Base-by-base conservation (phyloP, 176 grass and related monocot genomes). In the Aegilops speltoides region DNA sequence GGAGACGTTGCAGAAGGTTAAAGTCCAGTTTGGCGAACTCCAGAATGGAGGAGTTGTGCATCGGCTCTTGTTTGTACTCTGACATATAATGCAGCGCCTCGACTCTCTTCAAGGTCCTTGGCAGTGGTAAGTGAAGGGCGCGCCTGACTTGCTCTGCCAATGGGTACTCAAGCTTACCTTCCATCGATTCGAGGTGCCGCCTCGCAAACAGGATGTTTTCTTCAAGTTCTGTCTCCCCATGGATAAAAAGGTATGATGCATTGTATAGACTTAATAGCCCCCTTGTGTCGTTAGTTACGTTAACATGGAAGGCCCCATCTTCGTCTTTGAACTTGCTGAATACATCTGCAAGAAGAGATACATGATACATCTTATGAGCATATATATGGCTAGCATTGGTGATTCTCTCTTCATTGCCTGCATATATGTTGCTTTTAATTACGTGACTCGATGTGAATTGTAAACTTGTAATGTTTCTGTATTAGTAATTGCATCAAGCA, bases 261-360 rank as follows among this genome's bases (percentile, higher is more conserved):
- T 87, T 87, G 68, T 87, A 87, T 41, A 88, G 28, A 52, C 87
- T 84, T 25, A 88, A 38, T 15, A 88, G 73, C 4, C 87, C 87
- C 38, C 87, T 70, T 66, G 78, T 59, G 2, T 87, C 85, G 28
- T 87, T 73, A 29, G 68, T n/a, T 65, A 75, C 4, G 10, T 29
- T 33, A 22, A 26, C 40, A 38, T 38, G 3, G 33, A 82, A 82
- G 41, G 19, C 46, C 29, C 78, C 59, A 7, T 87, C 33, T 76
- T 66, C 10, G 1, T 65, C 59, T 75, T 76, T 87, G 69, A 87
- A 87, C 29, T 81, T 82, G 56, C 13, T 66, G 31, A 87, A 87
- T 66, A 54, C 86, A 56, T 87, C 78, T 87, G 79, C 69, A 75
- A 31, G 40, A 75, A 31, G 40, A 66, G 6, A 56, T 19, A 33